These are phyloP conservation scores for Piper betle DNA, from an alignment of 164 flowering plant species.

Conservation along the genomic window DNA sequence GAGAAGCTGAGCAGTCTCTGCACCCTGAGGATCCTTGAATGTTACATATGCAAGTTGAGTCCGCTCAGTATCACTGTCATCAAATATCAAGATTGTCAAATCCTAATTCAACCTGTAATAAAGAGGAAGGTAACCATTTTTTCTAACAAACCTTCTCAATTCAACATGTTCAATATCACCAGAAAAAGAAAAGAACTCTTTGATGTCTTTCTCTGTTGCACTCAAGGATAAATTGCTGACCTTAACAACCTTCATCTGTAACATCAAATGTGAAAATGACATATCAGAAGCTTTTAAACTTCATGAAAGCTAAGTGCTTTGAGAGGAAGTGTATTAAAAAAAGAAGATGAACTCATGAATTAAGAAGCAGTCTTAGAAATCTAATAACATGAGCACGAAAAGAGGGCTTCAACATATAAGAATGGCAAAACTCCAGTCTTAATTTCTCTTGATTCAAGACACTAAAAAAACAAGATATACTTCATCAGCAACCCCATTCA, in stretches of 20 bases:
- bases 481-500: too few species aligned
- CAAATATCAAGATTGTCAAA: not conserved
- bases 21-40: conserved; percentile 66
- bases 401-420: too few species aligned
- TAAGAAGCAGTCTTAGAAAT: too few species aligned
- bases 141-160: conserved; percentile 18
- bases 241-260: conserved; percentile 9
- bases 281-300: not conserved
- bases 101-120: not conserved
- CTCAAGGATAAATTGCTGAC: conserved; percentile 14
- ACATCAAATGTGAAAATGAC: not conserved
- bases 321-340: too few species aligned
- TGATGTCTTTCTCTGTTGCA: conserved; percentile 14
- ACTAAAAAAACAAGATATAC: too few species aligned
- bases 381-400: too few species aligned
- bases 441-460: too few species aligned
- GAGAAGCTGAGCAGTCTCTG: conserved; percentile 74
- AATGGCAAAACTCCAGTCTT: too few species aligned
- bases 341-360: too few species aligned
- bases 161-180: conserved; percentile 33
- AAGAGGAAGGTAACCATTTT: not conserved
- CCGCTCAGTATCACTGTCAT: conserved; percentile 45
- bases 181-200: conserved; percentile 29
- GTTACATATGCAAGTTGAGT: conserved; percentile 74
- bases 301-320: not conserved